Percentiles rank a stretch among this genome's conserved stretches.
Conservation (phyloP, 495 filamentous ascomycete species). For the Penicillium manginii region DNA sequence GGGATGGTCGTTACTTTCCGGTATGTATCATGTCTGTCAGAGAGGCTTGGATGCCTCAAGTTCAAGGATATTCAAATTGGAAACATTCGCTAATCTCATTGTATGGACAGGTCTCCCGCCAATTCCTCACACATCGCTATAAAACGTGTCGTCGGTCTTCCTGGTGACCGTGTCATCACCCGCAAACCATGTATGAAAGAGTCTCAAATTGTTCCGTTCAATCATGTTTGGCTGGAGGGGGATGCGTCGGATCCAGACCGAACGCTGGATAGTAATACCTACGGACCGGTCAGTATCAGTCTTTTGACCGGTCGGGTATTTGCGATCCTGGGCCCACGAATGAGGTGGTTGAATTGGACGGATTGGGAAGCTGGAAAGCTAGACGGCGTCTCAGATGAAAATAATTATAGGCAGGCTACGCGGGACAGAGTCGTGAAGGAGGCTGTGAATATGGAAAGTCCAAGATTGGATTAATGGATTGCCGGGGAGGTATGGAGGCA, state of each 20-base stretch:
- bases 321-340: conserved; percentile 64
- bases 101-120: conserved; percentile 58
- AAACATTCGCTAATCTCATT: background rate
- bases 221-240: conserved; percentile 82
- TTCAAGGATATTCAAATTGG: background rate
- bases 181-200: conserved; percentile 61
- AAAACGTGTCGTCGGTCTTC: conserved; percentile 72
- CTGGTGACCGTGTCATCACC: conserved; percentile 68
- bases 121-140: conserved; percentile 62
- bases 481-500: background rate
- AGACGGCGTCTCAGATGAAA: conserved; percentile 26
- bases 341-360: conserved; percentile 47
- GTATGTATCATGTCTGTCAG: conserved; percentile 26
- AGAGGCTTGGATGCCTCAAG: background rate
- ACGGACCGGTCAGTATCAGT: conserved; percentile 66
- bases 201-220: conserved; percentile 63
- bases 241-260: conserved; percentile 59
- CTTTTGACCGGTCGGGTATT: conserved; percentile 67
- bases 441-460: conserved; percentile 43
- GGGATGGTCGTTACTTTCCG: conserved; percentile 61
- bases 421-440: conserved; percentile 46
- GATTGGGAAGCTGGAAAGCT: conserved; percentile 43
- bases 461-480: conserved; percentile 24
- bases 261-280: conserved; percentile 74
- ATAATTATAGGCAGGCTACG: conserved; percentile 45